These are phyloP conservation scores for Naganishia randhawae DNA, from an alignment of 768 basidiomycete species.

Conservation along the genomic window DNA sequence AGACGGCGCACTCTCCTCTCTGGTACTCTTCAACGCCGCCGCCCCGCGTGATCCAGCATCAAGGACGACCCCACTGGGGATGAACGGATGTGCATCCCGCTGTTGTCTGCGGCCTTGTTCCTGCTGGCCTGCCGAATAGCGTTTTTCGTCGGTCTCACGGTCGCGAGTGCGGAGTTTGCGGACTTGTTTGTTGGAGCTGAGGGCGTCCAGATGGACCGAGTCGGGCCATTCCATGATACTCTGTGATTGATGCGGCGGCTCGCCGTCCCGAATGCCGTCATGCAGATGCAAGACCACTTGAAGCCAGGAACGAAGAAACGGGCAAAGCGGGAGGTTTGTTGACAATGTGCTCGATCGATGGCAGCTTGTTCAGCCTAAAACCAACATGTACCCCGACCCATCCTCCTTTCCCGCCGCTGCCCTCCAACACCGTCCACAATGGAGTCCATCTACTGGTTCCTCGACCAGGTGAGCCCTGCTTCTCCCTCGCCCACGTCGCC, in stretches of 20 bases:
- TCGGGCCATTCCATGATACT: slow-evolving; percentile 19
- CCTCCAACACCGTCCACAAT: neutral
- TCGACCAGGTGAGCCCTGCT: slow-evolving; percentile 21
- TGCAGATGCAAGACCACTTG: neutral
- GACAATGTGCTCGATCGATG: slow-evolving; percentile 12
- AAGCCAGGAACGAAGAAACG: neutral
- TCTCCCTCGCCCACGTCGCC: no score
- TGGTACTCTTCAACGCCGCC: neutral
- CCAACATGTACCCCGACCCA: neutral
- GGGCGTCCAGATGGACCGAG: slow-evolving; percentile 2
- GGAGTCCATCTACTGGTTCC: slow-evolving; percentile 20
- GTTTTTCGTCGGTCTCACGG: neutral
- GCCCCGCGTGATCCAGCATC: slow-evolving; percentile 16
- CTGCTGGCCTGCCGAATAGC: neutral
- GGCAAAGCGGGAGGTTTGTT: neutral
- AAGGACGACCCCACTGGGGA: slow-evolving; percentile 18
- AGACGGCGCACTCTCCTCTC: neutral
- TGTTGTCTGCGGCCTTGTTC: neutral
- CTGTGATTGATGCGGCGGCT: no score
- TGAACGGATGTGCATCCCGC: slow-evolving; percentile 6
- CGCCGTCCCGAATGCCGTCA: no score
- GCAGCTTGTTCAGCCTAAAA: neutral
- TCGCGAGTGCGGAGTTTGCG: neutral
- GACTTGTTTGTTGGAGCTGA: neutral
- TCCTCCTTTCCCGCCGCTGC: neutral